Base-by-base conservation (phyloP, 352 stramenopile genomes). In the Phytopythium litorale region DNA sequence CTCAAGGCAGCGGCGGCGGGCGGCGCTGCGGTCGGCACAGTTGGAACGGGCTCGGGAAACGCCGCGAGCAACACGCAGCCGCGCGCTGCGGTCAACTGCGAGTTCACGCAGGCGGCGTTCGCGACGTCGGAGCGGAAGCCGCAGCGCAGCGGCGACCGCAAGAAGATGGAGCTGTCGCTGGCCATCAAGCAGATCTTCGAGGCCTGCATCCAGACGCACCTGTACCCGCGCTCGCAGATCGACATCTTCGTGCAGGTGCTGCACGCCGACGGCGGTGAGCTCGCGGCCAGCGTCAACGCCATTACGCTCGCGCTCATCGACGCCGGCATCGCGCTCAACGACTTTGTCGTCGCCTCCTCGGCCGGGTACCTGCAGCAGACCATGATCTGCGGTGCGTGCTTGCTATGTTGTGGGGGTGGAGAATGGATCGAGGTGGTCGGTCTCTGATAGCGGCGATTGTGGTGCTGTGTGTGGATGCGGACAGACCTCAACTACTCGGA, bases 171-270 rank as follows among this genome's bases (percentile, higher is more conserved):
- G 70, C 82, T 91, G 60, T 89, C 88, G 61, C 83, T 95, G 40
- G 84, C 87, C 42, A 77, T 98, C 53, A 94, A 97, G 71, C 85
- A 97, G 73, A 96, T 96, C 52, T 97, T 98, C 54, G 86, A 96
- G 60, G 84, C 87, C 32, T 94, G 87, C 50, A 89, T 97, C 59
- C 88, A 96, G 75, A 96, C 89, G 56, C 78, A 97, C 51, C 72
- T 97, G 58, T 97, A 97, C 58, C 87, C 90, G 56, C 80, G 87
- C 21, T 97, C 90, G 54, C 89, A 98, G 75, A 97, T 98, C 63
- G 89, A 97, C 64, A 91, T 98, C 28, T 97, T 96, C 37, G 82
- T 97, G 38, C 91, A 97, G 63, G 87, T 98, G 62, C 69, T 97
- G 52, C 89, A 97, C 60, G 82, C 88, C 7, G 92, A 98, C 63